Percentiles rank a stretch among this genome's conserved stretches.
Conservation (phyloP, 352 stramenopile genomes). For the Phytophthora palmivora region DNA sequence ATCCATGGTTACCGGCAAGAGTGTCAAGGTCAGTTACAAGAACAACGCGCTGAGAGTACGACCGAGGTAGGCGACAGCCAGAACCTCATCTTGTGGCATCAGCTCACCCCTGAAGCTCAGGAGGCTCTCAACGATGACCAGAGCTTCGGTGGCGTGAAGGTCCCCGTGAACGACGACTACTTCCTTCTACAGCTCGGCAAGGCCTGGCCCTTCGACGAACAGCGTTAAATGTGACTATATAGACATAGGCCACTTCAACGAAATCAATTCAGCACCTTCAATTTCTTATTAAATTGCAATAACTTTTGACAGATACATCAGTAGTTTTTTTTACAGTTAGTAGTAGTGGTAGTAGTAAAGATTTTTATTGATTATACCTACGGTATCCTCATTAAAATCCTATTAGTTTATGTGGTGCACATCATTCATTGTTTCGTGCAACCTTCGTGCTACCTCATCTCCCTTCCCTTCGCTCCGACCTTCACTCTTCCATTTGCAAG, state of each 20-base stretch:
- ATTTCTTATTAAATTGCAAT: too few relatives aligned
- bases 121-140: conserved; percentile 33
- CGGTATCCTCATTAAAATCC: too few relatives aligned
- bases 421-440: neutral
- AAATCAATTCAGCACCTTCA: neutral
- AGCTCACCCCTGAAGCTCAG: conserved; percentile 27
- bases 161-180: conserved; percentile 36
- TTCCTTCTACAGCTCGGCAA: conserved; percentile 24
- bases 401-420: too few relatives aligned
- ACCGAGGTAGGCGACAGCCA: conserved; percentile 24
- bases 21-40: conserved; percentile 19
- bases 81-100: conserved; percentile 39
- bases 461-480: neutral
- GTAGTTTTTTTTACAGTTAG: too few relatives aligned
- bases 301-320: too few relatives aligned
- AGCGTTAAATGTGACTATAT: neutral
- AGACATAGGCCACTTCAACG: neutral
- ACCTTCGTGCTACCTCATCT: neutral
- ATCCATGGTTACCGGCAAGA: conserved; percentile 13
- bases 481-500: conserved; percentile 31
- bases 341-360: too few relatives aligned
- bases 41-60: conserved; percentile 7
- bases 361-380: too few relatives aligned
- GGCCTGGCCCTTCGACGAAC: conserved; percentile 20
- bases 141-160: conserved; percentile 26